Evolutionary conservation across 805 yeast genomes (phyloP).

Genomic region (Candida nanaspora): DNA sequence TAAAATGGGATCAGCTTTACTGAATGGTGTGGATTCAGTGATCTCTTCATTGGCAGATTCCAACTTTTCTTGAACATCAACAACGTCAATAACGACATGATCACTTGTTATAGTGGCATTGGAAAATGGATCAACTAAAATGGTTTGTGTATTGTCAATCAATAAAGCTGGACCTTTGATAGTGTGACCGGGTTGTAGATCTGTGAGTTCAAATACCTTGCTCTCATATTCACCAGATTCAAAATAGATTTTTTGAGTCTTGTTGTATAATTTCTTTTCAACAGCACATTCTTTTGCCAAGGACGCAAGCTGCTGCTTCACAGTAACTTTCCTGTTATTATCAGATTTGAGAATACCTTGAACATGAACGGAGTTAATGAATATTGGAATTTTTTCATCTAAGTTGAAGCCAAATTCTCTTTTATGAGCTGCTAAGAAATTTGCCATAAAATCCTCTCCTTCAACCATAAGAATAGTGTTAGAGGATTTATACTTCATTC

Average conservation of each 20-base stretch:
- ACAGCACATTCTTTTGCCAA: constrained; percentile 23
- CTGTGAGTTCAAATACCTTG: constrained; percentile 22
- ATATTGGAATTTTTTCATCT: constrained; percentile 8
- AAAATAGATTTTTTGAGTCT: constrained; percentile 8
- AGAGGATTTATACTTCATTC: constrained; percentile 26
- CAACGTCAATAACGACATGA: constrained; percentile 25
- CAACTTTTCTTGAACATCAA: constrained; percentile 2
- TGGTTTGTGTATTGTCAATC: constrained; percentile 31
- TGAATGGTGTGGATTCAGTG: constrained; percentile 17
- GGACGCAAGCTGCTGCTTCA: constrained; percentile 38
- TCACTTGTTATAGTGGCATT: constrained; percentile 26
- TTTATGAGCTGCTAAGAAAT: constrained; percentile 25
- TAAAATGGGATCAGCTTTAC: constrained; percentile 30
- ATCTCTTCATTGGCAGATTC: not conserved
- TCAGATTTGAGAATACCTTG: constrained; percentile 53
- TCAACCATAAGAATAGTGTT: constrained; percentile 31
- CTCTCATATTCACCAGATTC: constrained; percentile 22
- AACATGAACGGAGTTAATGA: constrained; percentile 34
- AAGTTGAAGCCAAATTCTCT: constrained; percentile 29
- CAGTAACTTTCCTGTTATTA: constrained; percentile 31
- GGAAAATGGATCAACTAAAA: constrained; percentile 30
- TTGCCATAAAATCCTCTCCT: constrained; percentile 15
- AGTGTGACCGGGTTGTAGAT: constrained; percentile 22
- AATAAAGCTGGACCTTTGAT: constrained; percentile 31
- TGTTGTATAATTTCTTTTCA: constrained; percentile 29